Conservation (phyloP, 2,329 filamentous ascomycete genomes). For the Cadophora gregata region DNA sequence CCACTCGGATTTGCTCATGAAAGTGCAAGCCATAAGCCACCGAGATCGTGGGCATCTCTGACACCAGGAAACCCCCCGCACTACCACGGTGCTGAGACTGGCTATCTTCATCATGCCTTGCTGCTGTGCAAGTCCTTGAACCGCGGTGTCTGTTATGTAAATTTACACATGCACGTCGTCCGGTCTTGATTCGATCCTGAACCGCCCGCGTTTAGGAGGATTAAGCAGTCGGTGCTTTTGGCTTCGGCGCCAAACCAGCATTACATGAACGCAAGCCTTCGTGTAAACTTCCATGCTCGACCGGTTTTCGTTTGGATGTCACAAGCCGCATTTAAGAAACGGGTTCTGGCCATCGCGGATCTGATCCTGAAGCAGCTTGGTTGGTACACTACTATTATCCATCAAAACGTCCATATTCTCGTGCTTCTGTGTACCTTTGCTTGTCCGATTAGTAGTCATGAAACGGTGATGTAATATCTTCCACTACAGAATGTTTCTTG, state of each 20-base stretch:
- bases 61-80: constrained; percentile 16
- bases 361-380: constrained; percentile 12
- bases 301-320: not conserved
- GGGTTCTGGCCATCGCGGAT: constrained; percentile 10
- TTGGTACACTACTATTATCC: not conserved
- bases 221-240: not conserved
- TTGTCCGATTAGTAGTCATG: constrained; percentile 14
- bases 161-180: not conserved
- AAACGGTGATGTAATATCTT: constrained; percentile 10
- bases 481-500: constrained; percentile 1
- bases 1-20: constrained; percentile 1
- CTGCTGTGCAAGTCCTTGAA: not conserved
- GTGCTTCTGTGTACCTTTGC: constrained; percentile 1
- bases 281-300: not conserved
- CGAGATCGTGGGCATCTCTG: constrained; percentile 12
- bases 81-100: not conserved
- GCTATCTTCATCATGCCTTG: not conserved
- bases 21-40: constrained; percentile 15
- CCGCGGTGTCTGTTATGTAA: not conserved
- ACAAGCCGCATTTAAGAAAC: constrained; percentile 2
- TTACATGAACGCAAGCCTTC: constrained; percentile 2
- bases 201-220: constrained; percentile 10
- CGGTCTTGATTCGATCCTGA: constrained; percentile 16
- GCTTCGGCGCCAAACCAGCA: constrained; percentile 9
- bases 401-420: constrained; percentile 7